phyloP scores from a whole-genome alignment of 768 basidiomycete genomes.

The Punctularia strigosozonata region DNA sequence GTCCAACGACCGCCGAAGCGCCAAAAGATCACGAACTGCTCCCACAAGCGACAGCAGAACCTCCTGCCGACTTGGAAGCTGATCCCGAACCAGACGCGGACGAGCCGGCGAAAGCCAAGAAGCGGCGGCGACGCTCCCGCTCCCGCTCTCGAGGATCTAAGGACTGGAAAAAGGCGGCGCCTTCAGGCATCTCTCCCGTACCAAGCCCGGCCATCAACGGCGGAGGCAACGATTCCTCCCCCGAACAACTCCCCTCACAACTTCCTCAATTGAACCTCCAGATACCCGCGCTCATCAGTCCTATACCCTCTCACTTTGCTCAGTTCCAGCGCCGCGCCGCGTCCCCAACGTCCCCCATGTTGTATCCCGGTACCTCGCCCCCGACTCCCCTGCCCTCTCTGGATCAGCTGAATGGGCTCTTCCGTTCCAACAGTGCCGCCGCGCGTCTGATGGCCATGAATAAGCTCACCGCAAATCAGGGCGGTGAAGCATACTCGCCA shows the following conservation, averaged over 20 bases:
- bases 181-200: slow-evolving; percentile 33
- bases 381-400: slow-evolving; percentile 66
- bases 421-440: slow-evolving; percentile 85
- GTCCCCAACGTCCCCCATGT: slow-evolving; percentile 40
- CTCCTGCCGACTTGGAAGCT: slow-evolving; percentile 11
- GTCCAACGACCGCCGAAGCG: not conserved
- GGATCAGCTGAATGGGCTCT: slow-evolving; percentile 69
- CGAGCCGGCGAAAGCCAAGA: slow-evolving; percentile 24
- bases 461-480: slow-evolving; percentile 53
- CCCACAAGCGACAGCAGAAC: slow-evolving; percentile 6
- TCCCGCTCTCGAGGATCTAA: slow-evolving; percentile 49
- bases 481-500: not conserved
- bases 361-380: slow-evolving; percentile 56
- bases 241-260: slow-evolving; percentile 28
- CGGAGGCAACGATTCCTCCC: slow-evolving; percentile 63
- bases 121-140: slow-evolving; percentile 65
- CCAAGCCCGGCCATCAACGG: slow-evolving; percentile 28
- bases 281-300: slow-evolving; percentile 40
- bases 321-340: slow-evolving; percentile 8
- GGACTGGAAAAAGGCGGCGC: slow-evolving; percentile 56
- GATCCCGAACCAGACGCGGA: slow-evolving; percentile 17
- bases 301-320: slow-evolving; percentile 44
- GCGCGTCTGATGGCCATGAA: slow-evolving; percentile 72
- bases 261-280: slow-evolving; percentile 12
- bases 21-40: not conserved